Evolutionary conservation across 192 early-diverging fungal genomes (phyloP).

Genomic region (Chytriomyces hyalinus): DNA sequence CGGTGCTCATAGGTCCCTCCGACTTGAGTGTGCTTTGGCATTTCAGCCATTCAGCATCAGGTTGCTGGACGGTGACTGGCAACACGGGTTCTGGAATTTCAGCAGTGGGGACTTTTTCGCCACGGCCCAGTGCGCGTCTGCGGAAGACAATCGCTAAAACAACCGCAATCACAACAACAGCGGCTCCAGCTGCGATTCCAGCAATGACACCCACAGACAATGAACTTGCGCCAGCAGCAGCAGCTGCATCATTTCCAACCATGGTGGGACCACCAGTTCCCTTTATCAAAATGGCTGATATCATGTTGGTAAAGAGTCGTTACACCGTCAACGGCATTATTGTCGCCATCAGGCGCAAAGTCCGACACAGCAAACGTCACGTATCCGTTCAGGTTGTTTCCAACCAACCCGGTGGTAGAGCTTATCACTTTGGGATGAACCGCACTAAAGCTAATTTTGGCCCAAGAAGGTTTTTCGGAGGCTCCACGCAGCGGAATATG

Average conservation of each 20-base stretch:
- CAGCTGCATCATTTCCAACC: background rate
- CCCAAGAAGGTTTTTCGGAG: constrained; percentile 13
- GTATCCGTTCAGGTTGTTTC: background rate
- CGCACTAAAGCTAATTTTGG: constrained; percentile 18
- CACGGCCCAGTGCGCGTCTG: background rate
- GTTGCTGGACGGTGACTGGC: background rate
- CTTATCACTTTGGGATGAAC: background rate
- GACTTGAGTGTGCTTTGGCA: background rate
- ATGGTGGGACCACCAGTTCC: background rate
- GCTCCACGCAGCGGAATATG: background rate
- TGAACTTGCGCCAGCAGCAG: no score
- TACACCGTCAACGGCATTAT: background rate
- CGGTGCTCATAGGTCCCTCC: no score
- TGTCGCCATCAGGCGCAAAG: background rate
- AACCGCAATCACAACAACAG: no score
- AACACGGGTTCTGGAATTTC: background rate
- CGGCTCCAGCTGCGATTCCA: background rate
- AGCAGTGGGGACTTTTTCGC: background rate
- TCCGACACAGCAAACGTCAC: constrained; percentile 3
- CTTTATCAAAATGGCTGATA: background rate
- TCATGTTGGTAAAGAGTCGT: constrained; percentile 6
- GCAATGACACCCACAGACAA: background rate
- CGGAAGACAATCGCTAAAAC: background rate
- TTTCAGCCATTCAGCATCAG: background rate
- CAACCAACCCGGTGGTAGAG: background rate